These are phyloP conservation scores for Asterella californica DNA, from an alignment of 225 moss, liverwort and hornwort genomes.

Conservation along the genomic window DNA sequence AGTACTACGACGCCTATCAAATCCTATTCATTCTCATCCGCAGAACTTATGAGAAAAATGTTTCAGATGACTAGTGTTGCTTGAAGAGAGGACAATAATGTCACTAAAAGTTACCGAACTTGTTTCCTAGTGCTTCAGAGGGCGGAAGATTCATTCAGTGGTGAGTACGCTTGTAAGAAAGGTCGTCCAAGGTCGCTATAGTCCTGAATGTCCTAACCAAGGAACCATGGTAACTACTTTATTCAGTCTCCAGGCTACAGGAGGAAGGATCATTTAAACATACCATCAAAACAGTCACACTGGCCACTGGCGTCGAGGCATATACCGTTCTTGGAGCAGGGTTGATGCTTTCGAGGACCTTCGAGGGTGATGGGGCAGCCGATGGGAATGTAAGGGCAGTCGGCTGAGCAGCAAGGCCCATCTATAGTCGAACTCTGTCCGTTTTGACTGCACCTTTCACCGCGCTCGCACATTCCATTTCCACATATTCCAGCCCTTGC, in stretches of 20 bases:
- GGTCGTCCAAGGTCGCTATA: background rate
- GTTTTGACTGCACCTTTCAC: constrained; percentile 63
- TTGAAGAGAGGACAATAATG: background rate
- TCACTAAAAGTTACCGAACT: background rate
- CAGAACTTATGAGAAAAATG: too few relatives aligned
- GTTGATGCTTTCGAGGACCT: constrained; percentile 45
- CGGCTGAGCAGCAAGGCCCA: constrained; percentile 65
- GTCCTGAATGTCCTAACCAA: background rate
- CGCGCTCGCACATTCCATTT: constrained; percentile 76
- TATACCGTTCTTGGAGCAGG: constrained; percentile 69
- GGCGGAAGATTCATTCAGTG: too few relatives aligned
- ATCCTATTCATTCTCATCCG: too few relatives aligned
- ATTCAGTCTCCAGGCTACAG: background rate
- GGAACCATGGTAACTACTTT: background rate
- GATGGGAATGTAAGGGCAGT: constrained; percentile 72
- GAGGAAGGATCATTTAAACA: background rate
- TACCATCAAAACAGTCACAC: constrained; percentile 74
- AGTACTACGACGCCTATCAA: too few relatives aligned
- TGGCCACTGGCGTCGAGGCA: constrained; percentile 86
- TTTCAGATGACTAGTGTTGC: too few relatives aligned
- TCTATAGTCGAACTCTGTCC: constrained; percentile 56
- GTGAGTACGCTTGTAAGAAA: background rate
- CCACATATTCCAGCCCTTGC: constrained; percentile 80
- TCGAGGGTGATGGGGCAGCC: constrained; percentile 51
- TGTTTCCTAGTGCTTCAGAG: background rate